phyloP scores from a whole-genome alignment of 2,329 filamentous ascomycete species.

The Colletotrichum cuscutae region DNA sequence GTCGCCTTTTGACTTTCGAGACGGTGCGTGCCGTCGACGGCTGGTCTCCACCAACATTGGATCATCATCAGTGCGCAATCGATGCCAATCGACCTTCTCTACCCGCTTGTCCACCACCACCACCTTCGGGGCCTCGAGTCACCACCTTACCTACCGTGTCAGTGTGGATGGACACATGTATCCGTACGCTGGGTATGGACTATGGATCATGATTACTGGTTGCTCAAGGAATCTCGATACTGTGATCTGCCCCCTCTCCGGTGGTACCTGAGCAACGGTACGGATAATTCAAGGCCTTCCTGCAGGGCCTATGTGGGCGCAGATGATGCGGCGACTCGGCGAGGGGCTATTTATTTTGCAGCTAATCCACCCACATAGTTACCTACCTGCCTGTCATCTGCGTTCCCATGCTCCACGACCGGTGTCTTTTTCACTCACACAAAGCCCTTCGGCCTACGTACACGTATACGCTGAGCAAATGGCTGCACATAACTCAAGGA shows the following conservation, averaged over 20 bases:
- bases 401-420: conserved; percentile 4
- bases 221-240: conserved; percentile 12
- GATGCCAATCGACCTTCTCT: conserved; percentile 1
- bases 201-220: conserved; percentile 19
- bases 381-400: background rate
- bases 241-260: background rate
- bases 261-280: background rate
- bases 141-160: background rate
- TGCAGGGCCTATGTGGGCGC: conserved; percentile 18
- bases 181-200: background rate
- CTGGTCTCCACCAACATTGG: conserved; percentile 24
- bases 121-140: background rate
- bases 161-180: background rate
- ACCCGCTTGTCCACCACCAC: conserved; percentile 4
- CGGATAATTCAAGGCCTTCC: conserved; percentile 2
- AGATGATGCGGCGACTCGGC: conserved; percentile 20
- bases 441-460: background rate
- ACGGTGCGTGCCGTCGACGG: conserved; percentile 34
- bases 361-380: background rate
- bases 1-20: conserved; percentile 30
- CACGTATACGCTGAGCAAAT: background rate
- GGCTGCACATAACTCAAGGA: background rate
- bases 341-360: conserved; percentile 6
- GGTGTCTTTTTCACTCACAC: conserved; percentile 1
- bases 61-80: conserved; percentile 25